Conservation (phyloP, 495 filamentous ascomycete species). For the Penicillium canariense region DNA sequence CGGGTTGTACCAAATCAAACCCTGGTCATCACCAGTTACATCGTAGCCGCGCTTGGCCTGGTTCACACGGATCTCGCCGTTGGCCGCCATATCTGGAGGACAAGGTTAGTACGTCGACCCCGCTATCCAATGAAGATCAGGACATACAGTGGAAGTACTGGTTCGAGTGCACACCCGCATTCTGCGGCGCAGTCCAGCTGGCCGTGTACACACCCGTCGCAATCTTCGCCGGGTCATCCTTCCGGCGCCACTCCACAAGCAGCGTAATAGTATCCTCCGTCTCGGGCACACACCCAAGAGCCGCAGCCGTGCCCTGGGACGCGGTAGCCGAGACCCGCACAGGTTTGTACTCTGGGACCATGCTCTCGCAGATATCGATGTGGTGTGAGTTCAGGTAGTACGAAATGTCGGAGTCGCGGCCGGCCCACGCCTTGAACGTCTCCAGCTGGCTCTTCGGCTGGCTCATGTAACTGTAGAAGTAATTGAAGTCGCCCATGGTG, state of each 20-base stretch:
- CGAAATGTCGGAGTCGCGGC: constrained; percentile 84
- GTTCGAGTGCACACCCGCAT: constrained; percentile 87
- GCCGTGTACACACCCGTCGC: constrained; percentile 94
- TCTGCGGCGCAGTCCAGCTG: constrained; percentile 90
- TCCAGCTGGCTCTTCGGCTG: constrained; percentile 91
- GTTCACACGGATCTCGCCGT: constrained; percentile 84
- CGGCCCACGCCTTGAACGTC: constrained; percentile 96
- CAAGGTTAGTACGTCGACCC: constrained; percentile 7
- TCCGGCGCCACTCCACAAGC: constrained; percentile 82
- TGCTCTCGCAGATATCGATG: constrained; percentile 84
- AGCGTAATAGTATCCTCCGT: constrained; percentile 95
- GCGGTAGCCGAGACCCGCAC: constrained; percentile 76
- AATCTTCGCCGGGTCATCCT: constrained; percentile 58
- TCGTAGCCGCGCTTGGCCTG: constrained; percentile 95
- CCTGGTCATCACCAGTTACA: constrained; percentile 74
- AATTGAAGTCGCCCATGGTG: constrained; percentile 87
- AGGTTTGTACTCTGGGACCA: constrained; percentile 80
- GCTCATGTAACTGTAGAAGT: constrained; percentile 96
- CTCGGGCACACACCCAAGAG: constrained; percentile 69
- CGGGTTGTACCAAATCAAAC: constrained; percentile 82
- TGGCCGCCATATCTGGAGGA: constrained; percentile 63
- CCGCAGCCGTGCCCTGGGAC: constrained; percentile 65
- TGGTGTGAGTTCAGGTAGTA: constrained; percentile 97
- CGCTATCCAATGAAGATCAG: not conserved
- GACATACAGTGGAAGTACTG: constrained; percentile 85